Evolutionary conservation across 2,329 filamentous ascomycete genomes (phyloP), one percentile per base, ranked within the genome.

Genomic region (Penicillium sp.): DNA sequence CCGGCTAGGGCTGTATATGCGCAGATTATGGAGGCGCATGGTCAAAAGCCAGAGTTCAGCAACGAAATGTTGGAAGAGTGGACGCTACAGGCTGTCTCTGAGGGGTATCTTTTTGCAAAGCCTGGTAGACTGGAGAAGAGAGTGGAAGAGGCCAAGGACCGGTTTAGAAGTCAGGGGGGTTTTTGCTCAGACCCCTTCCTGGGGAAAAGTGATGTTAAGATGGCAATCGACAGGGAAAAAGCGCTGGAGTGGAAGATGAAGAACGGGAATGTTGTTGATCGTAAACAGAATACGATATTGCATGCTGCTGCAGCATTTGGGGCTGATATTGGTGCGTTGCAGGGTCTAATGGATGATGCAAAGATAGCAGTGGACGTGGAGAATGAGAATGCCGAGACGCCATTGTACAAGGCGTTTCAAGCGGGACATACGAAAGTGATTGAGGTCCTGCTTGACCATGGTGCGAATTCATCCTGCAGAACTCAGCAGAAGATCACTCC

Each of bases 381-480:
- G 38, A 70, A 69, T 47, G 66, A 70, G 15, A 67, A 69, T 51
- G 55, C 45, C 5, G 68, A 70, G 37, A 70, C 69, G 8, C 62
- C 68, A 15, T 53, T 71, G 8, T 70, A 69, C 50, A 70, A 68
- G 35, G 69, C 69, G 9, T 69, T 62, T 29, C 68, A 71, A 47
- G 69, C 68, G 6, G 69, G 68, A 9, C 69, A 70, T 50, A 50
- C 59, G 7, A 37, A 63, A 2, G 59, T 67, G n/a, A 62, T 71
- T 38, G 43, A 67, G 17, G 57, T 62, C 29, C 59, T 70, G 43
- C 62, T 71, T 37, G 59, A 68, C 17, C 57, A 59, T 15, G 63
- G 65, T 6, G 69, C 69, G 27, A 61, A 53, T 41, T 58, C 62
- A 54, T 61, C 56, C 2, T 56, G 54, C n/a, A 33, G 48, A 27